Base-by-base conservation (phyloP, 2,329 filamentous ascomycete species). In the Diaporthe aspalathi region DNA sequence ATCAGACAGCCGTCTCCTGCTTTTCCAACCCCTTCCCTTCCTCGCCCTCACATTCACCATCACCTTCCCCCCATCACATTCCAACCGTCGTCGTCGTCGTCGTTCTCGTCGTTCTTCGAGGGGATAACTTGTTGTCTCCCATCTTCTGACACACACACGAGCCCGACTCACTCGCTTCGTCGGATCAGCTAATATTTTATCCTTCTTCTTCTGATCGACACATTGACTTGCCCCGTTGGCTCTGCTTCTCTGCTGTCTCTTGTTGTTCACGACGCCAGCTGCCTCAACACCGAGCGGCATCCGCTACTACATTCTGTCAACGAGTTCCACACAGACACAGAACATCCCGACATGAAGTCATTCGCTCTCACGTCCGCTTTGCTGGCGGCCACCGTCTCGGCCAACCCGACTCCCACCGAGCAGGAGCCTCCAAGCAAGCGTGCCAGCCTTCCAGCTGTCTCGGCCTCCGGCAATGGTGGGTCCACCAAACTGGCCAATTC, bases 391-490 rank as follows among this genome's bases (percentile, higher is more conserved):
- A 79, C 82, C 73, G 86, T 83, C 73, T 78, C 79, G 29, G 87
- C 87, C 68, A 81, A 81, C 14, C 88, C 89, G 63, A 89, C 88
- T 38, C 80, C 79, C 53, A 88, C 85, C 11, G 79, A 83, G 72
- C 83, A 82, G 68, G 79, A 86, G 74, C 80, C 84, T 24, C 85
- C 86, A 9, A 81, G 79, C 78, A 88, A 88, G 80, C 84, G 88
- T 67, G 84, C 83, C 73, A 80, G 80, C 63, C 75, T 88, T 32
- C 84, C 88, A 22, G 79, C 83, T 17, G 84, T 90, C 74, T 85
- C 85, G 0, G 86, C 82, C 63, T 88, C 86, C 24, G 88, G 88
- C 75, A 90, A 89, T 81, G 88, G 88, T 89, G 81, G 75, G 81
- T 70, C 20, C 2, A 1, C 22, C 17, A 6, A 6, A 2, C n/a